These are phyloP conservation scores for Plectranthus barbatus DNA, from an alignment of 257 asterid genomes.

Conservation along the genomic window DNA sequence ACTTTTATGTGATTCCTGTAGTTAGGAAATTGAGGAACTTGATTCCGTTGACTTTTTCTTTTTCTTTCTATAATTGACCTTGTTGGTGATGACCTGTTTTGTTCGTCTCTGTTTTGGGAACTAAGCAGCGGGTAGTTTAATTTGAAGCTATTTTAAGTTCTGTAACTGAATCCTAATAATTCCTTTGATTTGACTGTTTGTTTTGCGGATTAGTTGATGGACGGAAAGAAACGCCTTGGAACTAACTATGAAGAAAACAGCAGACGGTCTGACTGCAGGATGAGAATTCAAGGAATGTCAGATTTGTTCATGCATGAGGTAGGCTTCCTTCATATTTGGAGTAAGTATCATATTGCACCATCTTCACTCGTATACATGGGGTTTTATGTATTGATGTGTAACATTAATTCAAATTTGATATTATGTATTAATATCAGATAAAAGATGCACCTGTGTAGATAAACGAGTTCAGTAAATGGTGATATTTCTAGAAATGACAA, in stretches of 20 bases:
- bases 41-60: background rate
- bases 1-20: background rate
- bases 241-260: slow-evolving; percentile 31
- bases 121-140: background rate
- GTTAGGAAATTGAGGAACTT: slow-evolving; percentile 2
- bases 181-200: slow-evolving; percentile 7
- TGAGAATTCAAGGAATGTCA: slow-evolving; percentile 52
- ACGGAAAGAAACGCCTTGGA: slow-evolving; percentile 34
- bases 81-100: background rate
- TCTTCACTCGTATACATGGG: background rate
- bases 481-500: too few relatives aligned
- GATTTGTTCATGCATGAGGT: slow-evolving; percentile 45
- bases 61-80: background rate
- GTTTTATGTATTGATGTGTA: background rate
- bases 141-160: background rate
- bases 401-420: too few relatives aligned
- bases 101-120: background rate
- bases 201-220: slow-evolving; percentile 27
- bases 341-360: background rate
- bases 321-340: slow-evolving; percentile 7
- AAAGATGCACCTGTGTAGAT: too few relatives aligned
- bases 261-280: slow-evolving; percentile 38
- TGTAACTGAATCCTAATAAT: slow-evolving; percentile 8
- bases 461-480: too few relatives aligned
- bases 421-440: background rate